phyloP scores from a whole-genome alignment of 371 early-diverging fungal genomes.

The Batrachochytrium dendrobatidis region DNA sequence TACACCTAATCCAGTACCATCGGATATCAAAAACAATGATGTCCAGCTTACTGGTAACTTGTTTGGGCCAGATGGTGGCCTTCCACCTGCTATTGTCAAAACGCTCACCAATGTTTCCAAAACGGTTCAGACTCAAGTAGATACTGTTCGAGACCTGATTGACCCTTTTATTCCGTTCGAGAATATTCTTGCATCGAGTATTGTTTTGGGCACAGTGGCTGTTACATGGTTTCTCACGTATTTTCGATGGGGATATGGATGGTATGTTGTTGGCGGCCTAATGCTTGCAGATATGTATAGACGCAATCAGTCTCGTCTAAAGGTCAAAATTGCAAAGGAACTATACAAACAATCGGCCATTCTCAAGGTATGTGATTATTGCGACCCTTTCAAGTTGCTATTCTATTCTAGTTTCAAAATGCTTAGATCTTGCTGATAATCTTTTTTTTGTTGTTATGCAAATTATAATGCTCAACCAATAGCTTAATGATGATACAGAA shows the following conservation, averaged over 20 bases:
- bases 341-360: constrained; percentile 13
- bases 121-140: neutral
- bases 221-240: constrained; percentile 26
- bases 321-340: constrained; percentile 22
- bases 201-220: constrained; percentile 7
- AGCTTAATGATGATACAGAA: constrained; percentile 50
- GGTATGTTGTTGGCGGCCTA: constrained; percentile 22
- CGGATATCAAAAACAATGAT: too few relatives aligned
- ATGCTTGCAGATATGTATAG: constrained; percentile 23
- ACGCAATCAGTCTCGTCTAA: constrained; percentile 18
- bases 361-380: constrained; percentile 27
- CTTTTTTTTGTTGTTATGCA: neutral
- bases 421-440: neutral
- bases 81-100: neutral
- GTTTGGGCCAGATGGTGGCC: neutral
- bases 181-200: neutral
- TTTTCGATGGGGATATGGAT: constrained; percentile 23
- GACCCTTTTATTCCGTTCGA: neutral
- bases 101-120: too few relatives aligned
- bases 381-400: neutral
- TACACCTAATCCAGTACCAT: too few relatives aligned
- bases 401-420: neutral
- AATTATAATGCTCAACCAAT: neutral
- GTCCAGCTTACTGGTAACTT: too few relatives aligned
- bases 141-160: neutral